Percentiles rank a stretch among this genome's conserved stretches.
Evolutionary conservation across 169 alveolate genomes (phyloP).

Genomic region (Babesia bovis): DNA sequence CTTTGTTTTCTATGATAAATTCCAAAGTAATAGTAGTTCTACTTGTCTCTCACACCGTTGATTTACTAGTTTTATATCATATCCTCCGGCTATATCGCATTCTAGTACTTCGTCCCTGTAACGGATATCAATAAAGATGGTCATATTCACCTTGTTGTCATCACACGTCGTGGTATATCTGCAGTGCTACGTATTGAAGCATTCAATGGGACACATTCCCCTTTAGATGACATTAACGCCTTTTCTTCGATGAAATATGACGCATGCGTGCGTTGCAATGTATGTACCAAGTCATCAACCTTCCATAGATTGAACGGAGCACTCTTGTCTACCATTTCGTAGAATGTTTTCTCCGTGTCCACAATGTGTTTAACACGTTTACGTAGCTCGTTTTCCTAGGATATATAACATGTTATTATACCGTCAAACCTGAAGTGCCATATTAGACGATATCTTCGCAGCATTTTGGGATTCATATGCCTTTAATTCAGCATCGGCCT

Average conservation of each 20-base stretch:
- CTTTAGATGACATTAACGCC: slow-evolving; percentile 28
- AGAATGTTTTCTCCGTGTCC: slow-evolving; percentile 71
- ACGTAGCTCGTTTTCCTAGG: slow-evolving; percentile 65
- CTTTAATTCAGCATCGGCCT: slow-evolving; percentile 68
- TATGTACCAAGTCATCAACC: slow-evolving; percentile 56
- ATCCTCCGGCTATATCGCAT: slow-evolving; percentile 64
- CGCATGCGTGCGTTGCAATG: slow-evolving; percentile 55
- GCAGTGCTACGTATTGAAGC: slow-evolving; percentile 73
- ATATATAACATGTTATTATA: background rate
- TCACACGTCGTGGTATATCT: slow-evolving; percentile 70
- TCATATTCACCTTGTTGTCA: slow-evolving; percentile 39
- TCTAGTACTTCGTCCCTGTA: slow-evolving; percentile 35
- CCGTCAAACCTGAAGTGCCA: slow-evolving; percentile 42
- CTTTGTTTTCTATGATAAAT: slow-evolving; percentile 8
- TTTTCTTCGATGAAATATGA: slow-evolving; percentile 45
- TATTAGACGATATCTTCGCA: slow-evolving; percentile 67
- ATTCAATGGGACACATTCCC: slow-evolving; percentile 71
- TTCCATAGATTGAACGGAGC: slow-evolving; percentile 69
- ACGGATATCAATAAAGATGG: background rate
- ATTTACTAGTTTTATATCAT: slow-evolving; percentile 23
- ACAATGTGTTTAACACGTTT: slow-evolving; percentile 72
- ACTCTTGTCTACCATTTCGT: slow-evolving; percentile 76
- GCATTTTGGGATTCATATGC: slow-evolving; percentile 70
- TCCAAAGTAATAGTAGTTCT: slow-evolving; percentile 45
- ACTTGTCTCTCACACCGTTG: slow-evolving; percentile 44